Evolutionary conservation across 495 filamentous ascomycete genomes (phyloP), one percentile per base, ranked within the genome.

Genomic region (Aspergillus heteromorphus): DNA sequence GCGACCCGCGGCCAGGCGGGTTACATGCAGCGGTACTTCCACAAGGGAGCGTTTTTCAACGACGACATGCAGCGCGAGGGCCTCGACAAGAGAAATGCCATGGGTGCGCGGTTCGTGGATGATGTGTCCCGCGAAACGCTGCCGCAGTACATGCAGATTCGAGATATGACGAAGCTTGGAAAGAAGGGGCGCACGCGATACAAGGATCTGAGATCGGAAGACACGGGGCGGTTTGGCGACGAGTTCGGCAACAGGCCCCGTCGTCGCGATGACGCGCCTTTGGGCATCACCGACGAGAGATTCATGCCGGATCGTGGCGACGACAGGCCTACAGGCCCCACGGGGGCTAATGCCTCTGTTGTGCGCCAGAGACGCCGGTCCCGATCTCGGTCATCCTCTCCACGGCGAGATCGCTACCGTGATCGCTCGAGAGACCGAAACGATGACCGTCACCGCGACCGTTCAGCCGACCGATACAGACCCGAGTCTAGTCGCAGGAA

Each of bases 21-120:
- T 1, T 97, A 83, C 67, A 89, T 97, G 89, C 92, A 96, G 68
- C 92, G 92, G 67, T 97, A 97, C 71, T 91, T 87, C 67, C 93
- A 99, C 77, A 92, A 91, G 76, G 93, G 93, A 47, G 93, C 93
- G 20, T 98, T 97, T 75, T 97, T 87, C 73, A 85, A 85, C 51
- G 91, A 92, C 36, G 90, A 92, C 57, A 76, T 80, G 25, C 83
- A 86, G 57, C 79, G 79, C 14, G 81, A 86, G 65, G 89, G 86
- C 19, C 68, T 97, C 58, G 85, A 85, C 63, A 71, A 82, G 65
- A 72, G 92, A 34, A 87, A 93, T 69, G 73, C 95, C 48, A 92
- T 92, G 83, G 90, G 90, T 14, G 76, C 84, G 6, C 67, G 79
- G 25, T 91, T 90, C 57, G 83, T 76, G 41, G 95, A 98, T 63